Conservation (phyloP, 2,329 filamentous ascomycete genomes). For the Xylaria sp. region DNA sequence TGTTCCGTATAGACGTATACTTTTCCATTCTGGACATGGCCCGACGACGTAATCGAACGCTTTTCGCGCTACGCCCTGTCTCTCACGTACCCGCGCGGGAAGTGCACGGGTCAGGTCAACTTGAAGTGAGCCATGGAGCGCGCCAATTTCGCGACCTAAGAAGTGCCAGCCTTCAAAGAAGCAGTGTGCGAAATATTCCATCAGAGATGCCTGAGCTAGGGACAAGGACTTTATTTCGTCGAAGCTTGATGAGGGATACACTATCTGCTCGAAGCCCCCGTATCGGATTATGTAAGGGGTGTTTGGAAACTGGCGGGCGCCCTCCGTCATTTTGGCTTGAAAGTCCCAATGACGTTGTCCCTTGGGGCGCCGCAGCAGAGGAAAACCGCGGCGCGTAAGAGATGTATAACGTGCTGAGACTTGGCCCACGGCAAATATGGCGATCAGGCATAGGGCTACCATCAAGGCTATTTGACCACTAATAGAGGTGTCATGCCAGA, state of each 20-base stretch:
- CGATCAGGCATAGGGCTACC: no score
- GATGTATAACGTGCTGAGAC: no score
- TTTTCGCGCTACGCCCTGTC: conserved; percentile 18
- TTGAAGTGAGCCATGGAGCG: conserved; percentile 24
- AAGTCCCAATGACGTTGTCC: conserved; percentile 29
- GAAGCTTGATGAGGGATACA: conserved; percentile 35
- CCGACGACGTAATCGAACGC: conserved; percentile 36
- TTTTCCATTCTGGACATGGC: conserved; percentile 29
- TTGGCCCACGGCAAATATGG: no score
- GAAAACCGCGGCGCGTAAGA: conserved; percentile 1
- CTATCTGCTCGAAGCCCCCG: conserved; percentile 33
- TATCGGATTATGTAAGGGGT: conserved; percentile 36
- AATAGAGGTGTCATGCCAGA: no score
- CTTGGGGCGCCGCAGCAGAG: conserved; percentile 10
- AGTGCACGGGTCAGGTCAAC: conserved; percentile 36
- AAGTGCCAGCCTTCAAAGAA: conserved; percentile 34
- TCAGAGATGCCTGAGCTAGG: conserved; percentile 23
- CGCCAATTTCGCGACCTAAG: conserved; percentile 32
- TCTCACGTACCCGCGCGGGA: conserved; percentile 24
- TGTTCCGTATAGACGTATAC: conserved; percentile 26
- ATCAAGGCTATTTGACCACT: no score
- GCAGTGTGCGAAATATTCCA: conserved; percentile 30
- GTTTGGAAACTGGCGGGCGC: conserved; percentile 28
- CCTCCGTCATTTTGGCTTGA: conserved; percentile 25
- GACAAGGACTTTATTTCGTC: conserved; percentile 37